Percentiles rank a stretch among this genome's conserved stretches.
Evolutionary conservation across 805 yeast species (phyloP).

Genomic region (Candida khao-thaluensis): DNA sequence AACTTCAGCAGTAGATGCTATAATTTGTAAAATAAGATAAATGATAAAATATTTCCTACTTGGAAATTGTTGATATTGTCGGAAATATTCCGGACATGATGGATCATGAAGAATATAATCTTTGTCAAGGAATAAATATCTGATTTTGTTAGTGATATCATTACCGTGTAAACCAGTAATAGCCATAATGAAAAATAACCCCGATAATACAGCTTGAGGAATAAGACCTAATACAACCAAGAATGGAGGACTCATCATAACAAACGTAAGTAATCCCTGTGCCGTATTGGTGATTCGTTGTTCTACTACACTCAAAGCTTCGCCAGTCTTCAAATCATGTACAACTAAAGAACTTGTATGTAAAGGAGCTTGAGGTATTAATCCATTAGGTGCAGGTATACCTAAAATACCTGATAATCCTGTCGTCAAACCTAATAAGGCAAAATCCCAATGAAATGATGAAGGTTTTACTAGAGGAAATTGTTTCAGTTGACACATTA

Average conservation of each 20-base stretch:
- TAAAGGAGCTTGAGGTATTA: conserved; percentile 95
- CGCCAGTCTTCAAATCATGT: conserved; percentile 37
- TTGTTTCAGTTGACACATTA: conserved; percentile 85
- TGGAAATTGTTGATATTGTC: conserved; percentile 27
- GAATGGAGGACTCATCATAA: conserved; percentile 87
- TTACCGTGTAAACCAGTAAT: conserved; percentile 71
- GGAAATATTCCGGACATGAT: conserved; percentile 35
- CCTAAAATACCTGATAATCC: conserved; percentile 87
- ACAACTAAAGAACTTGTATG: conserved; percentile 80
- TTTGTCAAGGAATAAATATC: conserved; percentile 62
- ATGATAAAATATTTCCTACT: conserved; percentile 49
- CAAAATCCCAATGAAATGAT: conserved; percentile 89
- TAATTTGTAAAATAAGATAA: conserved; percentile 56
- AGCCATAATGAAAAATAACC: conserved; percentile 93
- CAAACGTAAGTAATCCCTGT: conserved; percentile 82
- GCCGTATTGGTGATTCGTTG: conserved; percentile 81
- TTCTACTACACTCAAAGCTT: conserved; percentile 67
- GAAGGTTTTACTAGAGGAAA: conserved; percentile 85
- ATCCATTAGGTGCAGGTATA: conserved; percentile 93
- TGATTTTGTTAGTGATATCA: conserved; percentile 58
- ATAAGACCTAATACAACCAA: conserved; percentile 75
- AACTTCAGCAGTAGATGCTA: conserved; percentile 77
- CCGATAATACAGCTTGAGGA: conserved; percentile 92
- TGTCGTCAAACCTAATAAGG: conserved; percentile 79
- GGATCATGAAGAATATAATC: conserved; percentile 35